Base-by-base conservation (phyloP, 176 grass and related monocot genomes). In the Musa itinerans region DNA sequence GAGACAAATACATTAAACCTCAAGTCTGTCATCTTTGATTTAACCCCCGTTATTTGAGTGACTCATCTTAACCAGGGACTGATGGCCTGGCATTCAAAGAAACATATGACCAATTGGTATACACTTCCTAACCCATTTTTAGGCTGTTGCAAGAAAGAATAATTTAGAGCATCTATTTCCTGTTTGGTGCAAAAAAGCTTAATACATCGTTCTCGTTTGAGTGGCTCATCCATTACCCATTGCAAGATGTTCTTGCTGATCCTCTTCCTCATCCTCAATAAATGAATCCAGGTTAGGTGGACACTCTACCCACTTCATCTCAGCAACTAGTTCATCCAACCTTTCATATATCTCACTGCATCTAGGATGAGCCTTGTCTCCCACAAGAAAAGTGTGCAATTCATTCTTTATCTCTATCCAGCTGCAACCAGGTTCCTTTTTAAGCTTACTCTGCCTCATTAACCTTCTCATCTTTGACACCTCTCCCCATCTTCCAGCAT, bases 391-490 rank as follows among this genome's bases (percentile, higher is more conserved):
- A 82, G 81, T 76, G 54, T 92, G 89, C 87, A 84, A 88, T 83
- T 89, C 85, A 9, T 65, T 86, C 77, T 79, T 81, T 78, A 88
- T 87, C 67, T 92, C 89, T 76, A 92, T 90, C 92, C 92, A 96
- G 82, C 89, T 96, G 84, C 89, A 92, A 27, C 92, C 92, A 55
- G 87, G 87, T 79, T 92, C 92, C 79, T 92, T 92, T 68, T 90
- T 92, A 74, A 92, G 78, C 54, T 66, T 75, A 68, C 77, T 85
- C 50, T 92, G 78, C 78, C 67, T 90, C 85, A 92, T 81, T 72
- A 90, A 54, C 83, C 79, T 87, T 87, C 85, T 86, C 75, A 85
- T 89, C 54, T 81, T 92, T 12, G 92, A 86, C 74, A 92, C 89
- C 65, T 90, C 87, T 29, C 29, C 76, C 89, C 89, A 90, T 78